Percentiles rank a stretch among this genome's conserved stretches.
phyloP scores from a whole-genome alignment of 768 basidiomycete genomes.

The Gelatoporia subvermispora region DNA sequence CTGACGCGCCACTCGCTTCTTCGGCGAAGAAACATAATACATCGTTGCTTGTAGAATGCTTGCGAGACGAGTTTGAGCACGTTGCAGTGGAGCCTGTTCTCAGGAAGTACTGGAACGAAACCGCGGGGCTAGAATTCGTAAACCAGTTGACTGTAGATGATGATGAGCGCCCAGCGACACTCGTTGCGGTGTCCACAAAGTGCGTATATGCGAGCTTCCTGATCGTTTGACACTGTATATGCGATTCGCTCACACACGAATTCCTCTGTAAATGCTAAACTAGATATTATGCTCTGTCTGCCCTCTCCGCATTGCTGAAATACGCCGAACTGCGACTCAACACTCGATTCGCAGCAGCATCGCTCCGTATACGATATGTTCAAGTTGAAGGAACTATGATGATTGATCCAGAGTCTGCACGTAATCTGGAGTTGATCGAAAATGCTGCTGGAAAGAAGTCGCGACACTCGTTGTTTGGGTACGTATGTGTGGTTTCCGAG shows the following conservation, averaged over 20 bases:
- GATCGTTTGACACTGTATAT: neutral
- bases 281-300: slow-evolving; percentile 78
- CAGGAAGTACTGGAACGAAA: slow-evolving; percentile 84
- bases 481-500: neutral
- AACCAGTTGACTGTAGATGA: slow-evolving; percentile 75
- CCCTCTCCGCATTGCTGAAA: slow-evolving; percentile 83
- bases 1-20: slow-evolving; percentile 44
- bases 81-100: slow-evolving; percentile 65
- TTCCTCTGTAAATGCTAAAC: too few relatives aligned
- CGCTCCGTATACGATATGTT: slow-evolving; percentile 69
- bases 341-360: slow-evolving; percentile 61
- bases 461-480: slow-evolving; percentile 79
- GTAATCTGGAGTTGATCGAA: slow-evolving; percentile 83
- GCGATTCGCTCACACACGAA: slow-evolving; percentile 6
- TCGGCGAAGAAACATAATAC: slow-evolving; percentile 43
- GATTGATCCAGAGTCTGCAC: slow-evolving; percentile 86
- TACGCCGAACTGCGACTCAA: slow-evolving; percentile 69
- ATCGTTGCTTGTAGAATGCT: slow-evolving; percentile 65
- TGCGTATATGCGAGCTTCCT: slow-evolving; percentile 32
- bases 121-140: slow-evolving; percentile 77
- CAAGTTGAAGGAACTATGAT: slow-evolving; percentile 91
- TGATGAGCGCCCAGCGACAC: slow-evolving; percentile 74
- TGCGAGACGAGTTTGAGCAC: slow-evolving; percentile 70
- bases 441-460: slow-evolving; percentile 69
- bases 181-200: slow-evolving; percentile 81